These are phyloP conservation scores for Globisporangium apiculatum DNA, from an alignment of 352 stramenopile genomes.

Conservation along the genomic window DNA sequence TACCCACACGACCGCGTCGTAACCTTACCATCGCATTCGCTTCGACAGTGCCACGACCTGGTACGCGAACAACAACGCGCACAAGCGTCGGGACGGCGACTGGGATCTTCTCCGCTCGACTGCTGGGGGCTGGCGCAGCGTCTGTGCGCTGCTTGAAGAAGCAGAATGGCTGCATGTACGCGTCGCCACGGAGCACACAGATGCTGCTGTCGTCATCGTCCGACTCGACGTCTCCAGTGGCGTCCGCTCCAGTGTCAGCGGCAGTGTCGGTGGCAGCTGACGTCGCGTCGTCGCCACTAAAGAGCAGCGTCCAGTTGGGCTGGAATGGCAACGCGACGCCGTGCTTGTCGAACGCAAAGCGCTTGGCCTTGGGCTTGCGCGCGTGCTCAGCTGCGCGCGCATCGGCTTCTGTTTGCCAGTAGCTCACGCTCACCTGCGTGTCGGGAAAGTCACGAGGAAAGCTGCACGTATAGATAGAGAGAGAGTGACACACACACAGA, in stretches of 20 bases:
- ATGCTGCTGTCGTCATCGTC: constrained; percentile 1
- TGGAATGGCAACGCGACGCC: constrained; percentile 51
- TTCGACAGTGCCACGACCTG: constrained; percentile 47
- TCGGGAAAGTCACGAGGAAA: constrained; percentile 80
- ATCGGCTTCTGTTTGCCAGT: constrained; percentile 36
- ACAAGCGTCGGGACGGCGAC: constrained; percentile 67
- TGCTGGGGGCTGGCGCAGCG: not conserved
- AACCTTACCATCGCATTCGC: constrained; percentile 54
- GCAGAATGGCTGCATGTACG: constrained; percentile 68
- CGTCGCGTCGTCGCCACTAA: constrained; percentile 9
- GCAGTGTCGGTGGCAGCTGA: not conserved
- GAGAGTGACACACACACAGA: not conserved
- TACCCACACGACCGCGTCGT: too few relatives aligned
- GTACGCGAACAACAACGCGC: constrained; percentile 40
- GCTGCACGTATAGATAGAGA: constrained; percentile 15
- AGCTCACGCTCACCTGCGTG: constrained; percentile 38
- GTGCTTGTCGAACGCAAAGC: constrained; percentile 53
- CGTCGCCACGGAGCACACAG: constrained; percentile 52
- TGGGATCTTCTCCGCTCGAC: constrained; percentile 23
- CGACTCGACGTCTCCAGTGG: constrained; percentile 7
- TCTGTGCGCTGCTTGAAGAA: constrained; percentile 26
- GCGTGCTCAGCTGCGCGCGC: constrained; percentile 18
- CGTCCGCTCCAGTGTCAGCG: not conserved
- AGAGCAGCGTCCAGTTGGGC: constrained; percentile 50
- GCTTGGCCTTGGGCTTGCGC: constrained; percentile 67